Evolutionary conservation across 176 grass and related monocot species (phyloP), one percentile per base, ranked within the genome.

Genomic region (Puccinellia tenuiflora): DNA sequence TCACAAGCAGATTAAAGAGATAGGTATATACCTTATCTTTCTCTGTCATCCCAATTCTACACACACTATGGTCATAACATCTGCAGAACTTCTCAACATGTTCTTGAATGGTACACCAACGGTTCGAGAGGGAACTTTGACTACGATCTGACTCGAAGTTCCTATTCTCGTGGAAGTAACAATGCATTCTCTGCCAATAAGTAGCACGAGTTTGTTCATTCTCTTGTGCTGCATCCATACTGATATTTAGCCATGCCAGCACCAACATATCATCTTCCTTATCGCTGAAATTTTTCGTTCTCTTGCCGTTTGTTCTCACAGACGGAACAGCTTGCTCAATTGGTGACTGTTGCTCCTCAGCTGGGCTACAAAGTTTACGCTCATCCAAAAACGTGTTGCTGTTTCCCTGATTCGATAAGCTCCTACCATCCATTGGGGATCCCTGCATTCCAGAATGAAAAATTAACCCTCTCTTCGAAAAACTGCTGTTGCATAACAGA

Each of bases 91-190:
- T 73, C 69, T 73, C 7, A 29, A 73, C 69, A 45, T 73, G 14
- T 73, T 73, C 69, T 73, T 73, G 69, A 29, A 73, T 73, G 42
- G 69, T 18, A 9, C 40, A 73, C 69, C 69, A 73, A 47, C 69
- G 69, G 24, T 73, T 45, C 3, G 26, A 47, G 40, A 73, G 69
- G 16, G 40, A 73, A 29, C 43, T 47, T 73, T 73, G 69, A 73
- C 24, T 73, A 73, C 1, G 3, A 47, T 73, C 69, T 73, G 69
- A 73, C 24, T 73, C 69, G 1, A 73, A 73, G 24, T 47, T 73
- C 24, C 69, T 73, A 42, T 73, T 73, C 69, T 73, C 69, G 7
- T 73, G 69, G 42, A 73, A 73, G 69, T 73, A 73, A 73, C 24
- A 73, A 73, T 73, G 22, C 69, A 73, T 73, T 73, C 69, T 47